Evolutionary conservation across 1,139 yeast species (phyloP).

Genomic region (Saccharomyces hybrid): DNA sequence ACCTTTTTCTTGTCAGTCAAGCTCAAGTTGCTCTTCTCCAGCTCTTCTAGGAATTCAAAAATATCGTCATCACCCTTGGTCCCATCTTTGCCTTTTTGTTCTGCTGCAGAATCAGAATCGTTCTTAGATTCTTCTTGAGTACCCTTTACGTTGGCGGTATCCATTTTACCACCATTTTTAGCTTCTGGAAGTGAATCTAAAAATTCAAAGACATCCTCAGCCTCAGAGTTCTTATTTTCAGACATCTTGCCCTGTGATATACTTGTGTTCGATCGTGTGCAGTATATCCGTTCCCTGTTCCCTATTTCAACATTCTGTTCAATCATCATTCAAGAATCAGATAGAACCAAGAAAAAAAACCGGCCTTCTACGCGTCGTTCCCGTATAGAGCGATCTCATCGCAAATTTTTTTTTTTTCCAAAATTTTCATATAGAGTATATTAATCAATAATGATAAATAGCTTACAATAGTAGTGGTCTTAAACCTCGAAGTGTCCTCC

Average conservation of each 20-base stretch:
- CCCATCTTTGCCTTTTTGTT: constrained; percentile 22
- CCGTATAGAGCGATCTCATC: constrained; percentile 4
- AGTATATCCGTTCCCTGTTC: not conserved
- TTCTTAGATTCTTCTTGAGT: constrained; percentile 17
- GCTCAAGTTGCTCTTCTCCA: constrained; percentile 40
- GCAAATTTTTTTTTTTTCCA: constrained; percentile 1
- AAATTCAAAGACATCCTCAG: constrained; percentile 84
- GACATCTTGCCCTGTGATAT: constrained; percentile 9
- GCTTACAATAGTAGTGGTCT: not conserved
- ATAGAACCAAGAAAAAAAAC: not conserved
- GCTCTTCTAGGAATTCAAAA: constrained; percentile 78
- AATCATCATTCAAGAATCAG: no score
- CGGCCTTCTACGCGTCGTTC: not conserved
- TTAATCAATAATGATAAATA: not conserved
- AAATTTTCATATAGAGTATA: not conserved
- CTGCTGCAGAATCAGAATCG: constrained; percentile 21
- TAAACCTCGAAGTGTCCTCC: not conserved
- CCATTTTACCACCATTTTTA: constrained; percentile 28
- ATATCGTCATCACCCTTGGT: constrained; percentile 61
- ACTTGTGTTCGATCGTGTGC: no score
- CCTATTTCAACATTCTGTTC: not conserved
- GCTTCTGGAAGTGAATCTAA: constrained; percentile 81
- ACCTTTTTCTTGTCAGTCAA: constrained; percentile 13
- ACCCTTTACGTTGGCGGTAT: not conserved
- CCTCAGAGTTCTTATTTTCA: constrained; percentile 31